Conservation (phyloP, 2,329 filamentous ascomycete genomes). For the Rhynchosporium graminicola region DNA sequence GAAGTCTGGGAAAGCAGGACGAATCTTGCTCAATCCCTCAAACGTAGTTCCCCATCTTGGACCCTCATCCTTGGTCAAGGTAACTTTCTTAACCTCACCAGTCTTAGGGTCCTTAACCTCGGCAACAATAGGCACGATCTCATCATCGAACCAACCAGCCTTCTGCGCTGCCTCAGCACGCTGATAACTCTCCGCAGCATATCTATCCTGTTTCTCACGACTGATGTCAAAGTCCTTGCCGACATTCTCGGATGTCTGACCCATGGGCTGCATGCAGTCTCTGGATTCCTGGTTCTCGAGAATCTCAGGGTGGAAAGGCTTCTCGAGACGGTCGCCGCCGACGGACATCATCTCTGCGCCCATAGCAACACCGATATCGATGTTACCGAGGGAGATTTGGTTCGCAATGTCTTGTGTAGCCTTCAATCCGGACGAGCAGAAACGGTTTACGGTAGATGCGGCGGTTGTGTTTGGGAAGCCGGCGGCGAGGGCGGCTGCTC, state of each 20-base stretch:
- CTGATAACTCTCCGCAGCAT: constrained; percentile 82
- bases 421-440: constrained; percentile 96
- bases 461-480: constrained; percentile 90
- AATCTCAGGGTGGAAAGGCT: constrained; percentile 77
- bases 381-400: constrained; percentile 76
- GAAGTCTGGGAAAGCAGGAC: constrained; percentile 86
- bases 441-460: constrained; percentile 84
- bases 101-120: constrained; percentile 81
- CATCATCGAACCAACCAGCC: constrained; percentile 86
- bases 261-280: constrained; percentile 95
- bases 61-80: constrained; percentile 83
- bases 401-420: constrained; percentile 93
- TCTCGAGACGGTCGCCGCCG: constrained; percentile 67
- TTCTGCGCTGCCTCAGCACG: constrained; percentile 89
- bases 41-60: constrained; percentile 87
- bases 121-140: constrained; percentile 86
- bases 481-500: constrained; percentile 84
- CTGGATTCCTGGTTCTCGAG: constrained; percentile 71
- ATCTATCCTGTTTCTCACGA: constrained; percentile 79
- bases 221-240: constrained; percentile 84
- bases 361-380: constrained; percentile 83
- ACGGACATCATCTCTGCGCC: constrained; percentile 88
- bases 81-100: constrained; percentile 75
- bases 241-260: constrained; percentile 96
- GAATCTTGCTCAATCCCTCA: constrained; percentile 80